Base-by-base conservation (phyloP, 179 eudicot species). In the Patellifolia procumbens region DNA sequence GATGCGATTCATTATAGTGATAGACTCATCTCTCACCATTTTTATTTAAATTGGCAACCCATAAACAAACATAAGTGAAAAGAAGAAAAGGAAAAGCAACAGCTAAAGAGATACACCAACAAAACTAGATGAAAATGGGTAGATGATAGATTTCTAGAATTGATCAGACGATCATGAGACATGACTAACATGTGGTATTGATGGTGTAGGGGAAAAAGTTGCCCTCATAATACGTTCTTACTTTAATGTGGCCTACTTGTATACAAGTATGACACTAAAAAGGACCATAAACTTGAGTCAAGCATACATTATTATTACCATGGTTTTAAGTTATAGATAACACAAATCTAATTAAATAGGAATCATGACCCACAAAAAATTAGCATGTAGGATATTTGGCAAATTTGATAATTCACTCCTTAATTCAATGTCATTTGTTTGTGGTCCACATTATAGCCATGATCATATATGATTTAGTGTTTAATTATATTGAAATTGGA, bases 191-290 rank as follows among this genome's bases (percentile, higher is more conserved):
- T 77, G 81, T 72, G 62, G 67, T 43, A 77, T 34, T 81, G 31
- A 81, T 81, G 65, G n/a, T 73, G 84, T 81, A 76, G 84, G 84
- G 75, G 20, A 15, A 67, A 76, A 81, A 73, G 84, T 73, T 17
- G 26, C 72, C 13, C 71, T 48, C 56, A 81, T 77, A 24, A 59
- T 77, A 28, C 16, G 73, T 66, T 34, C 72, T 37, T 60, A 68
- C 81, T 68, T 80, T 60, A 42, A 55, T 81, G 56, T 81, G 77
- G 34, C 83, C 80, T 76, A 76, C 80, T 55, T 72, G 77, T 76
- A 79, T 49, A 58, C 20, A 79, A 67, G 61, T 65, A 73, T 81
- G 43, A 72, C 68, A 71, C 48, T 70, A 12, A 71, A 71, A 72
- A 53, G 22, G 22, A 66, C 12, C 59, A 45, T 6, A 12, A 32